A percentile compares a stretch with the other conserved stretches of the same genome.
Conservation (phyloP, 352 stramenopile species). For the Phytophthora niederhauseri region DNA sequence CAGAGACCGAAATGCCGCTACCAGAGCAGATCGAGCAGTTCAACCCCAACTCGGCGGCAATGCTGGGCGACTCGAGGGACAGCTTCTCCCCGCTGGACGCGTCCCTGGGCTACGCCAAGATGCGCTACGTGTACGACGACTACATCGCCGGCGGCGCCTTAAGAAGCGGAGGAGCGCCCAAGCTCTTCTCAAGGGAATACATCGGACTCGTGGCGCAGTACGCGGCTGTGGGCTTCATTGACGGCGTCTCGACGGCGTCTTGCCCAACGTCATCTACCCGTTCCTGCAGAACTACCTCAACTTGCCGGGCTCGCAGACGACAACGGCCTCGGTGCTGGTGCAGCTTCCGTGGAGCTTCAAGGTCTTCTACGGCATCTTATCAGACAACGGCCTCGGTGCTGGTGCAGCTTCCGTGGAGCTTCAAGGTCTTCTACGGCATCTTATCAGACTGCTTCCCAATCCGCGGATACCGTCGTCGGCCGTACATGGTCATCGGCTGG, state of each 20-base stretch:
- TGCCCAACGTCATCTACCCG: slow-evolving; percentile 3
- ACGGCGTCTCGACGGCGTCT: neutral
- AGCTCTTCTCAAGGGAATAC: neutral
- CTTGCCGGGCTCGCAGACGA: neutral
- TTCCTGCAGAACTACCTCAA: slow-evolving; percentile 4
- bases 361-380: slow-evolving; percentile 4
- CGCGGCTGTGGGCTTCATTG: neutral
- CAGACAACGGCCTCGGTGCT: neutral
- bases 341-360: slow-evolving; percentile 1
- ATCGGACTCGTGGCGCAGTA: neutral
- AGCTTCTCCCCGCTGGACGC: slow-evolving; percentile 1
- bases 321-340: neutral
- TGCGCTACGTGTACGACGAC: slow-evolving; percentile 2
- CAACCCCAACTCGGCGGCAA: slow-evolving; percentile 1
- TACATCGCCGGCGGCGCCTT: neutral
- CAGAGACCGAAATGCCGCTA: slow-evolving; percentile 1
- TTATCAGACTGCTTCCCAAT: slow-evolving; percentile 2
- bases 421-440: slow-evolving; percentile 4
- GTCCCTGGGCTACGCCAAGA: neutral
- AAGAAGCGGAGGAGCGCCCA: neutral
- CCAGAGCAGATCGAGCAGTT: neutral
- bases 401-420: neutral
- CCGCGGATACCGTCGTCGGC: neutral
- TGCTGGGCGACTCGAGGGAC: neutral
- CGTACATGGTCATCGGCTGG: slow-evolving; percentile 2